phyloP scores from a whole-genome alignment of 2,329 filamentous ascomycete species.

The Penicillium glabrum region DNA sequence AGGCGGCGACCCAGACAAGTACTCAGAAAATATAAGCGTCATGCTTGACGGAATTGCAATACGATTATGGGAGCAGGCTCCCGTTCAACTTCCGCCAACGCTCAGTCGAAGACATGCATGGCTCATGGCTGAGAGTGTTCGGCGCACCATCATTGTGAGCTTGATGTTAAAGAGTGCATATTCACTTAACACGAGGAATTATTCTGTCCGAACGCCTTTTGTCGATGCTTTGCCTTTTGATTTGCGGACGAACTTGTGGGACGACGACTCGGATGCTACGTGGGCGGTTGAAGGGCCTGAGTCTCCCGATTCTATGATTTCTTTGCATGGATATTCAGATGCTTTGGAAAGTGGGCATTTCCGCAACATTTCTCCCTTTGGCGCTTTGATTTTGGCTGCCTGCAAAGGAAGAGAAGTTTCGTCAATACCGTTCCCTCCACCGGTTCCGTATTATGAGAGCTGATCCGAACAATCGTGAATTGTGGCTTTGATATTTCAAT shows the following conservation, averaged over 20 bases:
- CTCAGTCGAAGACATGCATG: slow-evolving; percentile 29
- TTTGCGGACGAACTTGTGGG: slow-evolving; percentile 27
- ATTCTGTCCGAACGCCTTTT: slow-evolving; percentile 29
- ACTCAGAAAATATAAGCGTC: slow-evolving; percentile 16
- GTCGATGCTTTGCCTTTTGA: slow-evolving; percentile 31
- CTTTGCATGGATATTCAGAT: slow-evolving; percentile 26
- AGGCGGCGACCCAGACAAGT: neutral
- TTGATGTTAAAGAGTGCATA: slow-evolving; percentile 33
- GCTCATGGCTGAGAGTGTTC: slow-evolving; percentile 33
- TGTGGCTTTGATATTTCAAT: neutral
- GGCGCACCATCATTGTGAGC: slow-evolving; percentile 33
- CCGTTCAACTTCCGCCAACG: slow-evolving; percentile 21
- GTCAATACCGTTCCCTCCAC: slow-evolving; percentile 14
- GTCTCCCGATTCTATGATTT: slow-evolving; percentile 20
- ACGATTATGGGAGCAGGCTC: slow-evolving; percentile 27
- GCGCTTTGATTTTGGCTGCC: slow-evolving; percentile 25
- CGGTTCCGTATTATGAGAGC: neutral
- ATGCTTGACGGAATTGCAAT: slow-evolving; percentile 20
- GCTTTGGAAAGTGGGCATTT: slow-evolving; percentile 23
- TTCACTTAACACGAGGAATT: slow-evolving; percentile 26
- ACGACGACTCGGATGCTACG: slow-evolving; percentile 8
- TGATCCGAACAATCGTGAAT: neutral
- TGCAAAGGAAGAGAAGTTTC: slow-evolving; percentile 23
- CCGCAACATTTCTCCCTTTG: slow-evolving; percentile 19
- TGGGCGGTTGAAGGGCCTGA: slow-evolving; percentile 5